Evolutionary conservation across 805 yeast genomes (phyloP), one percentile per base, ranked within the genome.

Genomic region (Millerozyma acaciae): DNA sequence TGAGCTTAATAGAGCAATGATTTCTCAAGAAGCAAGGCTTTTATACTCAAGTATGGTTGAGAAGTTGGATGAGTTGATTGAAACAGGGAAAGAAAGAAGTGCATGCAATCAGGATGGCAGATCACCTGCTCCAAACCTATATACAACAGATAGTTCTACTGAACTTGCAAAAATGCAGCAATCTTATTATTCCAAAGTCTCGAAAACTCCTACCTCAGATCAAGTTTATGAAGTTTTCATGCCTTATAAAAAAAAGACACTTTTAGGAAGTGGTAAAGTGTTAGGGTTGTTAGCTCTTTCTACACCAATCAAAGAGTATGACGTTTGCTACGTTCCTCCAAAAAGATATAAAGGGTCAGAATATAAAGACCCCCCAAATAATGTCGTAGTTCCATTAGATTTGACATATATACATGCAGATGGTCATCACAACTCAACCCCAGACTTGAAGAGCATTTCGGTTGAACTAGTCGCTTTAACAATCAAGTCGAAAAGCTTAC

Each of bases 401-500:
- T 17, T 65, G 3, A 32, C 45, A 3, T 65, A 46, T 36, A 38
- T 48, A 4, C 54, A 51, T 8, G 41, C 55, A 15, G 53, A 53
- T 30, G 38, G 38, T 6, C 37, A 31, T 23, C 27, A 31, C 14
- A 33, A 34, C 14, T 30, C 44, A 2, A 38, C 45, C 4, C 60
- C 60, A 1, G 62, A 56, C 12, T 44, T 62, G 28, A 51, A 44
- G 28, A 38, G 47, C 16, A 40, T 65, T 1, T 32, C 51, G 1
- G 60, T 54, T 4, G 68, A 64, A 22, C 39, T 65, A 22, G 49
- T 55, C 2, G 54, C 53, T 3, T 38, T 57, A 24, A 57, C 66
- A 0, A 38, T 60, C 16, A 56, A 56, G 38, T 53, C 66, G 2
- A 56, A 55, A 33, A 41, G 43, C 14, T 27, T 53, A 10, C 65